These are phyloP conservation scores for Carallia pectinifolia DNA, from an alignment of 345 rosid species.

Conservation along the genomic window DNA sequence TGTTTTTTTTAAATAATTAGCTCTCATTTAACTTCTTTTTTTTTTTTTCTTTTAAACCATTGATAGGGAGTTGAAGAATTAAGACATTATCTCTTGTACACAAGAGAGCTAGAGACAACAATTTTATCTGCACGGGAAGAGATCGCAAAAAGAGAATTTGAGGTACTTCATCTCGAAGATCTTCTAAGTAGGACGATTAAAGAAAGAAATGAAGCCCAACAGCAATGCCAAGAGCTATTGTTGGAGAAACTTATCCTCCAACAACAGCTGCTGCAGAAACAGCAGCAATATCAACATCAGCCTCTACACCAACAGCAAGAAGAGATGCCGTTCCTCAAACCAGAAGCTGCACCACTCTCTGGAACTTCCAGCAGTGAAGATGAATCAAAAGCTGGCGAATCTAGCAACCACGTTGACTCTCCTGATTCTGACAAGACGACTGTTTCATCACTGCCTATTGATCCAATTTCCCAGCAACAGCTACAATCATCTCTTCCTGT, in stretches of 20 bases:
- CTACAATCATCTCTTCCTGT: constrained; percentile 1
- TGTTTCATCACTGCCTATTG: constrained; percentile 5
- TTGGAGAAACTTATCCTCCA: constrained; percentile 33
- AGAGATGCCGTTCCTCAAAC: constrained; percentile 8
- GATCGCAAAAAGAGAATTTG: constrained; percentile 41
- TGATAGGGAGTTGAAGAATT: constrained; percentile 51
- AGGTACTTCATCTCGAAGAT: constrained; percentile 42
- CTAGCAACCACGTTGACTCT: constrained; percentile 13
- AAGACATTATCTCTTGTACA: constrained; percentile 37
- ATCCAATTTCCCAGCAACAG: constrained; percentile 11
- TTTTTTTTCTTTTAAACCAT: background rate
- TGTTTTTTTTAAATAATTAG: background rate
- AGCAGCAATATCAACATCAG: constrained; percentile 11
- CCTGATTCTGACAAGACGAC: constrained; percentile 17
- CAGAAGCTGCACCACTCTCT: constrained; percentile 21
- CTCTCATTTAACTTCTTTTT: background rate
- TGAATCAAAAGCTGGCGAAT: constrained; percentile 29
- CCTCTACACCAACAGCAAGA: constrained; percentile 14
- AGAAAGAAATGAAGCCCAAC: constrained; percentile 48
- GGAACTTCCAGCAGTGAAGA: constrained; percentile 34
- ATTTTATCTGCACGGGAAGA: constrained; percentile 50
- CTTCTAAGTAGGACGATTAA: constrained; percentile 30
- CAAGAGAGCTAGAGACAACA: constrained; percentile 49
- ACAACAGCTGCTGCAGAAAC: constrained; percentile 23
- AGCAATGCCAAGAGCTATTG: constrained; percentile 33